Evolutionary conservation across 2,329 filamentous ascomycete genomes (phyloP).

Genomic region (Onygena corvina): DNA sequence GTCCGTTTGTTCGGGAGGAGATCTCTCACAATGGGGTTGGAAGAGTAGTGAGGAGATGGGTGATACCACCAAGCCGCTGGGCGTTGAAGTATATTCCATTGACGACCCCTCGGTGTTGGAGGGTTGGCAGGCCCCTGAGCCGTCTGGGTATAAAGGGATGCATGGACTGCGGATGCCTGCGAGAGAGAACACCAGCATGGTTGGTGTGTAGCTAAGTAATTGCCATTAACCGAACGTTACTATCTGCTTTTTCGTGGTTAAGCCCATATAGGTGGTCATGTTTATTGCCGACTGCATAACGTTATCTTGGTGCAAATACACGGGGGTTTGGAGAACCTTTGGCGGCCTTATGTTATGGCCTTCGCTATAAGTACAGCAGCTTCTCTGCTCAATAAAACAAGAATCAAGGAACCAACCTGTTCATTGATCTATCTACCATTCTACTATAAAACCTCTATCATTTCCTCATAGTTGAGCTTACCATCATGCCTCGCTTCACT

Average conservation of each 20-base stretch:
- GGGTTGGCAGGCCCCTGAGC: slow-evolving; percentile 52
- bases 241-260: too few relatives aligned
- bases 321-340: too few relatives aligned
- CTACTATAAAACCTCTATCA: too few relatives aligned
- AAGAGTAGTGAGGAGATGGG: slow-evolving; percentile 49
- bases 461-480: too few relatives aligned
- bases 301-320: neutral
- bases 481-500: slow-evolving; percentile 18
- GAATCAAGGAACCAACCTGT: too few relatives aligned
- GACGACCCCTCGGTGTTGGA: slow-evolving; percentile 42
- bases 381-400: too few relatives aligned
- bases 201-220: neutral
- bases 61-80: slow-evolving; percentile 60
- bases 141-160: slow-evolving; percentile 50
- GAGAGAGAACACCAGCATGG: slow-evolving; percentile 21
- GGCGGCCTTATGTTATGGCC: too few relatives aligned
- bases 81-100: slow-evolving; percentile 59
- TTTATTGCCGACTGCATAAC: slow-evolving; percentile 1
- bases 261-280: too few relatives aligned
- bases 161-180: slow-evolving; percentile 50
- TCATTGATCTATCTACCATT: too few relatives aligned
- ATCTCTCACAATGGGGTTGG: slow-evolving; percentile 73
- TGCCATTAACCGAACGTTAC: neutral
- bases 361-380: too few relatives aligned
- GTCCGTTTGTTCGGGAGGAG: slow-evolving; percentile 65